Evolutionary conservation across 2,329 filamentous ascomycete species (phyloP), one percentile per base, ranked within the genome.

Genomic region (Arthrobotrys entomopaga): DNA sequence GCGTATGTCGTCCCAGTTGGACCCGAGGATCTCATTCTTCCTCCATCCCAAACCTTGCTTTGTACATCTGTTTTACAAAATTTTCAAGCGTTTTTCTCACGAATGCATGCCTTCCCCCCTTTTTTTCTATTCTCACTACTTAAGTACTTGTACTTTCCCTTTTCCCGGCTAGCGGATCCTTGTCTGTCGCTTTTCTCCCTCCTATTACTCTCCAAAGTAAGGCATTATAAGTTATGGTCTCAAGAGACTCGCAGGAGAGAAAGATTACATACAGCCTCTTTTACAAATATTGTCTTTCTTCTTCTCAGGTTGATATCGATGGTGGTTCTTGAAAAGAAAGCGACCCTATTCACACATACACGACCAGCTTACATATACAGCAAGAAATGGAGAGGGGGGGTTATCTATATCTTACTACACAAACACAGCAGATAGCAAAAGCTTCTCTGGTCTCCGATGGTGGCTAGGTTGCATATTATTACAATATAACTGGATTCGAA

Each of bases 381-480:
- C 15, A 19, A 46, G 4, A 46, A 10, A 10, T 8, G 29, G 29
- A 10, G 10, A 34, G 10, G 29, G 10, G 29, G 6, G 2, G 10
- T 34, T 34, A 29, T 34, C 42, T 46, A 46, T n/a, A 46, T 46
- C 5, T n/a, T 7, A n/a, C 42, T 43, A 16, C 40, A 46, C 10
- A 19, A 7, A 13, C 42, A 46, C 42, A 46, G 29, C 29, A 34
- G 29, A 46, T n/a, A 13, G 16, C 42, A 46, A 15, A 19, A 46
- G 42, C 42, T 46, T 46, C 42, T 46, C 29, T 34, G 7, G 42
- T 46, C 42, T 46, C 29, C 29, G 42, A 15, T n/a, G 42, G 42
- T 19, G 13, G 42, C 42, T 46, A 46, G 42, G 42, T 46, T n/a
- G 42, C 42, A 46, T 15, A 46, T 8, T 46, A 46, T 46, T 19